A percentile compares a stretch with the other conserved stretches of the same genome.
These are phyloP conservation scores for Spiraea crenata DNA, from an alignment of 331 rosid species.

Conservation along the genomic window DNA sequence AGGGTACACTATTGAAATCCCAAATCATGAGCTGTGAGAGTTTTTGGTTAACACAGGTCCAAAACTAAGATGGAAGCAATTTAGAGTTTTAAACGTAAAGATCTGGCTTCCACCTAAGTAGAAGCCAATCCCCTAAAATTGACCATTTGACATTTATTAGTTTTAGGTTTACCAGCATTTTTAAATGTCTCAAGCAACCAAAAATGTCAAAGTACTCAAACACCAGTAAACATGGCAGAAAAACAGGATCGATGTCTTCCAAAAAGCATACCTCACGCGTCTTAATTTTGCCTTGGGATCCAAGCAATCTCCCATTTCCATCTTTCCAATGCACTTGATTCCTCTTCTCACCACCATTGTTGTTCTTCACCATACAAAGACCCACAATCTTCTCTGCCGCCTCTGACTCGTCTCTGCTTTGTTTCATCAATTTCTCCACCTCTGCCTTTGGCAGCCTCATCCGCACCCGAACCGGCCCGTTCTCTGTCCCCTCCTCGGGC, in stretches of 20 bases:
- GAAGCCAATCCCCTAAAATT: neutral
- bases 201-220: neutral
- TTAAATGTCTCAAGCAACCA: neutral
- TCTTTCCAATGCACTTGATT: constrained; percentile 27
- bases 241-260: neutral
- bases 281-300: constrained; percentile 23
- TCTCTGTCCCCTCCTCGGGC: constrained; percentile 7
- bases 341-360: constrained; percentile 15
- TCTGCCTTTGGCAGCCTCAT: constrained; percentile 70
- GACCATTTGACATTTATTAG: neutral
- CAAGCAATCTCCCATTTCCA: constrained; percentile 25
- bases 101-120: too few species aligned
- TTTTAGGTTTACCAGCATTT: constrained; percentile 5
- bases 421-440: constrained; percentile 68
- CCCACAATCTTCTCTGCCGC: constrained; percentile 68
- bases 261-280: constrained; percentile 46
- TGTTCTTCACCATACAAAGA: constrained; percentile 42
- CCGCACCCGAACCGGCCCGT: constrained; percentile 45
- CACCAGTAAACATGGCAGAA: neutral
- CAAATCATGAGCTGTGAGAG: too few species aligned
- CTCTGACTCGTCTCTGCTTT: constrained; percentile 55
- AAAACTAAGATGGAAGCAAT: too few species aligned
- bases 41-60: too few species aligned
- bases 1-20: too few species aligned
- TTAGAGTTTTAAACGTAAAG: too few species aligned